Base-by-base conservation (phyloP, 495 filamentous ascomycete genomes). In the Lineolata rhizophorae region DNA sequence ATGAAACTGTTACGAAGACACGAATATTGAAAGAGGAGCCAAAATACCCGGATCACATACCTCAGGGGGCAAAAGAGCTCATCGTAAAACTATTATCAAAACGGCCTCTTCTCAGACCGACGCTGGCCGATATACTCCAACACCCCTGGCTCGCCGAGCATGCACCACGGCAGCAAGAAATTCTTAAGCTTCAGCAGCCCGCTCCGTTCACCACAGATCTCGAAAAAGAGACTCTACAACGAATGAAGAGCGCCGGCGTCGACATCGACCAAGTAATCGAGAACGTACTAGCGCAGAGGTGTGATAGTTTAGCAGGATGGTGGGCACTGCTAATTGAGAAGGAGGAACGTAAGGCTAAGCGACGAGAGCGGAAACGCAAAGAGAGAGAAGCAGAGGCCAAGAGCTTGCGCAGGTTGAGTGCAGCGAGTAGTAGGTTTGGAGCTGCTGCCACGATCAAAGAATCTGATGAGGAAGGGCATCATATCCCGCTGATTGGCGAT, bases 241-340 rank as follows among this genome's bases (percentile, higher is more conserved):
- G 87, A 29, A 94, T 97, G 87, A 76, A 79, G 35, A 80, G 80
- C 39, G 90, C 87, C 2, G 87, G 87, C 0, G 80, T 95, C 20
- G 79, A 95, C 49, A 84, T 91, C 35, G 87, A 97, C 44, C 62
- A 76, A 34, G 79, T 97, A 14, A 83, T 95, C 40, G 83, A 93
- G 43, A 82, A 91, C 40, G 87, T 97, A 16, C 57, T 93, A 9
- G 69, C 85, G 5, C 78, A 90, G 44, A 62, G 75, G 40, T 95
- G 90, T 45, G 84, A 97, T 49, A 62, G 67, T 6, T 55, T 97
- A 22, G 83, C 83, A 29, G 87, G 87, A 6, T 97, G 87, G 87
- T 97, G 87, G 87, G 77, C 80, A 12, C 53, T 97, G 16, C 52
- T 95, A 35, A 76, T 95, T 31, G 87, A 95, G 47, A 95, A 95